Base-by-base conservation (phyloP, 768 basidiomycete genomes). In the Daedaleopsis sinensis region DNA sequence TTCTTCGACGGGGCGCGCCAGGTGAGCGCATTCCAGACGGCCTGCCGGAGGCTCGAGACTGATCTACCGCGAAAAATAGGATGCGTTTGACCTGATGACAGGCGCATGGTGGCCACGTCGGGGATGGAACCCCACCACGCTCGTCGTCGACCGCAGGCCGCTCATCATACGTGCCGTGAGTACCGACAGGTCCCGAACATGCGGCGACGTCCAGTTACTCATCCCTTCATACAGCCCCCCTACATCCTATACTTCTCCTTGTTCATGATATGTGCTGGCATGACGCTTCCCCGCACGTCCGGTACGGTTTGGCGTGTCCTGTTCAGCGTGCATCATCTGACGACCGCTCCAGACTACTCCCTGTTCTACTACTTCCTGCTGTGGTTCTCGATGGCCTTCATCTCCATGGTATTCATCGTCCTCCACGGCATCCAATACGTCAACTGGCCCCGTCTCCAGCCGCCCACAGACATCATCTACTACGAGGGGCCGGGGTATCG, bases 1-100 rank as follows among this genome's bases (percentile, higher is more conserved):
- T 93, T 93, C 77, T 91, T 97, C 64, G 97, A 99, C 73, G 97
- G 97, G 8, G 82, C 94, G 52, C 80, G 96, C 70, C 94, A 96
- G 80, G 90, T 90, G 54, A 48, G 65, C 32, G 57, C 37, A 27
- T 49, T 19, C 19, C 21, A 46, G 15, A 3, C 18, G 18, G 19
- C 10, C 32, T 15, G 19, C 37, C 50, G 3, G 16, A 12, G 36
- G 7, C 21, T 12, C 18, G 35, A 44, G 35, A 48, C 38, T 51
- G 21, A 56, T 55, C 59, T 43, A 38, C 27, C 32, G 37, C 19
- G 51, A 23, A 57, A 48, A 61, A n/a, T 68, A 95, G 87, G 97
- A 99, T 75, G 94, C 92, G 10, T 97, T 91, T 70, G 97, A 99
- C 73, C 81, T 99, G 59, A 80, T 99, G 62, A 95, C 95, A 23